Evolutionary conservation across 2,329 filamentous ascomycete genomes (phyloP).

Genomic region (Polychaeton citri): DNA sequence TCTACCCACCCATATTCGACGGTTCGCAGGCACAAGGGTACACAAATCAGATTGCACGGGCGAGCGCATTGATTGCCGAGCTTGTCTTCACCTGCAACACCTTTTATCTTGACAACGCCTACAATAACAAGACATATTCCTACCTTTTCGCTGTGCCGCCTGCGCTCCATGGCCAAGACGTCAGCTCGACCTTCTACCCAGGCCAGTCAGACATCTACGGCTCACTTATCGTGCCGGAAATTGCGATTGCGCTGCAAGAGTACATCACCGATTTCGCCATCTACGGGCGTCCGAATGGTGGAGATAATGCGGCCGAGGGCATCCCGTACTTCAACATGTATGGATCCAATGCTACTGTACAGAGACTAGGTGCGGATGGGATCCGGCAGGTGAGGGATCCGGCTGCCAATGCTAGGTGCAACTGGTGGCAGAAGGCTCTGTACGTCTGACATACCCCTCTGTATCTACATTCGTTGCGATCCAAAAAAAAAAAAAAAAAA

Average conservation of each 20-base stretch:
- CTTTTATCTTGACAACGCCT: constrained; percentile 35
- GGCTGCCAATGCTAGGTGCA: constrained; percentile 35
- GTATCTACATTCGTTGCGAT: too few relatives aligned
- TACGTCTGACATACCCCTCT: constrained; percentile 22
- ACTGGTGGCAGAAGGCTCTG: constrained; percentile 40
- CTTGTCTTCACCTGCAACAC: constrained; percentile 37
- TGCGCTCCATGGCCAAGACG: constrained; percentile 39
- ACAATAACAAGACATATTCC: constrained; percentile 33
- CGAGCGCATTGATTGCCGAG: constrained; percentile 30
- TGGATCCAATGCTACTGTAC: constrained; percentile 29
- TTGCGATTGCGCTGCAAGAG: constrained; percentile 32
- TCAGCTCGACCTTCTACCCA: constrained; percentile 41
- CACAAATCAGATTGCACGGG: constrained; percentile 30
- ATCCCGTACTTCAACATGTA: constrained; percentile 35
- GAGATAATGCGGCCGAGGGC: constrained; percentile 16
- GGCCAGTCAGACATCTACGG: constrained; percentile 9
- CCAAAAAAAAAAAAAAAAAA: not conserved
- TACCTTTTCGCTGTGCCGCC: constrained; percentile 43
- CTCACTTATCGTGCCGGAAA: constrained; percentile 1
- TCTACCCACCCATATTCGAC: constrained; percentile 39
- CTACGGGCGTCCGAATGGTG: constrained; percentile 22
- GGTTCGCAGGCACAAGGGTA: constrained; percentile 32
- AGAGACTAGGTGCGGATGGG: constrained; percentile 29
- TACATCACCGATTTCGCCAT: constrained; percentile 32
- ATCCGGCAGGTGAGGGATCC: constrained; percentile 32